A percentile compares a stretch with the other conserved stretches of the same genome.
Conservation (phyloP, 352 stramenopile genomes). For the Phytophthora litchii region DNA sequence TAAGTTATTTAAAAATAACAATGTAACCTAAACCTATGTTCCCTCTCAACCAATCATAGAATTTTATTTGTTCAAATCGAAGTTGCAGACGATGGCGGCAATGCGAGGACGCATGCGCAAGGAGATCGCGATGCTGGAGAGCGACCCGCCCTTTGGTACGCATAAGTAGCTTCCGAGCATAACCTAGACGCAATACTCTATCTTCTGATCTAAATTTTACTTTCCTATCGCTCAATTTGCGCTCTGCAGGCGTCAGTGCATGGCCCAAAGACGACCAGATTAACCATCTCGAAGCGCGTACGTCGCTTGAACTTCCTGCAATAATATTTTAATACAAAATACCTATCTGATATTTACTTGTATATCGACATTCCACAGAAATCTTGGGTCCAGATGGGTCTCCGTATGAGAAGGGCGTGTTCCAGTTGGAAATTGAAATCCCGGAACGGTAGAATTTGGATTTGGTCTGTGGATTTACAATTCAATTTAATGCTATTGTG, state of each 20-base stretch:
- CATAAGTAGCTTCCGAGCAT: neutral
- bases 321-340: neutral
- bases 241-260: slow-evolving; percentile 61
- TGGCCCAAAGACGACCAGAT: slow-evolving; percentile 82
- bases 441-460: slow-evolving; percentile 37
- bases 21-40: too few species aligned
- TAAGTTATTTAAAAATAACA: too few species aligned
- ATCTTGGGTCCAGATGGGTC: slow-evolving; percentile 82
- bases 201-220: slow-evolving; percentile 1
- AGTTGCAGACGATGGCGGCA: slow-evolving; percentile 48
- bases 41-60: slow-evolving; percentile 3
- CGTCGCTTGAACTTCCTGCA: neutral
- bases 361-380: too few species aligned
- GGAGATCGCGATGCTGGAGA: slow-evolving; percentile 86
- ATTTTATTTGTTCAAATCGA: slow-evolving; percentile 7
- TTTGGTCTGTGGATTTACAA: neutral
- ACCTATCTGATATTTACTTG: too few species aligned
- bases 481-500: slow-evolving; percentile 7
- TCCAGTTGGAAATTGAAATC: slow-evolving; percentile 76
- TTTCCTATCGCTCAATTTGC: neutral
- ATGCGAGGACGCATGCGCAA: slow-evolving; percentile 85
- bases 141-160: slow-evolving; percentile 72
- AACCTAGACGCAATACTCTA: neutral
- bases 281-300: slow-evolving; percentile 77
- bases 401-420: slow-evolving; percentile 82